A percentile compares a stretch with the other conserved stretches of the same genome.
These are phyloP conservation scores for Oryza rufipogon DNA, from an alignment of 176 grass and related monocot species.

Conservation along the genomic window DNA sequence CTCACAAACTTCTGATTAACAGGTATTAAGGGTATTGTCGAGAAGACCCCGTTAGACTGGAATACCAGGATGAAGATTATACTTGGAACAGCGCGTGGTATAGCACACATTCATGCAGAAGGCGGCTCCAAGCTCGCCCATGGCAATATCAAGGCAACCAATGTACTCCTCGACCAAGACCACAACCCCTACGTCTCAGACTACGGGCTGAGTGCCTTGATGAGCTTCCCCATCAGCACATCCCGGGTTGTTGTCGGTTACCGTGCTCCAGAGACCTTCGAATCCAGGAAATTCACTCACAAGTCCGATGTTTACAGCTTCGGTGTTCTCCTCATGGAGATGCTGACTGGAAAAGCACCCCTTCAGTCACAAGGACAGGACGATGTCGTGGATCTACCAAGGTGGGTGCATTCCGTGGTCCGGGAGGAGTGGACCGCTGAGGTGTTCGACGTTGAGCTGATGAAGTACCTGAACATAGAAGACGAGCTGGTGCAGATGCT, in stretches of 20 bases:
- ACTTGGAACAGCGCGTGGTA: slow-evolving; percentile 67
- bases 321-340: slow-evolving; percentile 91
- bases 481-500: slow-evolving; percentile 97
- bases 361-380: slow-evolving; percentile 87
- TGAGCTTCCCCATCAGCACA: slow-evolving; percentile 65
- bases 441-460: slow-evolving; percentile 82
- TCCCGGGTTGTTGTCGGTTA: slow-evolving; percentile 66
- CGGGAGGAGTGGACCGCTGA: slow-evolving; percentile 97
- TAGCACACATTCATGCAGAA: slow-evolving; percentile 83
- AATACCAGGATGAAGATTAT: slow-evolving; percentile 83
- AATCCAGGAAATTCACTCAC: slow-evolving; percentile 81
- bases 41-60: slow-evolving; percentile 78
- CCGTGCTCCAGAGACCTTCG: slow-evolving; percentile 78
- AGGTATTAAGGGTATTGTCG: slow-evolving; percentile 65
- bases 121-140: slow-evolving; percentile 78
- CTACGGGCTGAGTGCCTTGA: slow-evolving; percentile 68
- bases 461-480: slow-evolving; percentile 65
- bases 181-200: slow-evolving; percentile 76
- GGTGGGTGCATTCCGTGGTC: slow-evolving; percentile 91
- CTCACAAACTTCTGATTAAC: slow-evolving; percentile 45
- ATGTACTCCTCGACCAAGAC: slow-evolving; percentile 78
- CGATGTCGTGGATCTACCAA: slow-evolving; percentile 70
- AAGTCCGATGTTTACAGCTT: slow-evolving; percentile 96
- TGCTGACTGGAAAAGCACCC: slow-evolving; percentile 93
- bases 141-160: slow-evolving; percentile 95